Percentiles rank a stretch among this genome's conserved stretches.
Evolutionary conservation across 2,329 filamentous ascomycete genomes (phyloP).

Genomic region (Coniochaeta prunicola): DNA sequence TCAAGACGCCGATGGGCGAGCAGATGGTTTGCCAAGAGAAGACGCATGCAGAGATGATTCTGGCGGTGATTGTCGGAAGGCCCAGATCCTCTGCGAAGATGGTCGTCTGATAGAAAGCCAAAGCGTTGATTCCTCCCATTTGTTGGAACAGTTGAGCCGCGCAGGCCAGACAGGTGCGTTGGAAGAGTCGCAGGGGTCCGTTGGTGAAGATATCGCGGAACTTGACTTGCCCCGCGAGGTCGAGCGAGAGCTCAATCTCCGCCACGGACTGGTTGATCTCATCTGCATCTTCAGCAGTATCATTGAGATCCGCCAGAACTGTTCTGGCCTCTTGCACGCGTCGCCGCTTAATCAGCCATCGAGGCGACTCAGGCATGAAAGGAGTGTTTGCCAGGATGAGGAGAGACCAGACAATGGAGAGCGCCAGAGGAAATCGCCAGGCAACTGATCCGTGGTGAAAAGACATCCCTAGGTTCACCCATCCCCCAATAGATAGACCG

Average conservation of each 20-base stretch:
- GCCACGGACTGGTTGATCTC: slow-evolving; percentile 8
- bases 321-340: slow-evolving; percentile 7
- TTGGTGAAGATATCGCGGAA: slow-evolving; percentile 4
- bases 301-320: slow-evolving; percentile 10
- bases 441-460: slow-evolving; percentile 11
- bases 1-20: slow-evolving; percentile 4
- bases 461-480: slow-evolving; percentile 12
- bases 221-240: slow-evolving; percentile 4
- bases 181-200: background rate
- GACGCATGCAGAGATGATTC: slow-evolving; percentile 7
- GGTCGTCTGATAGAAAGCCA: slow-evolving; percentile 6
- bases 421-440: slow-evolving; percentile 9
- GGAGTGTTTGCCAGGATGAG: slow-evolving; percentile 7
- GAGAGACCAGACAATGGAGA: slow-evolving; percentile 7
- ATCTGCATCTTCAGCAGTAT: slow-evolving; percentile 3
- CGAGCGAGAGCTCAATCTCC: slow-evolving; percentile 11
- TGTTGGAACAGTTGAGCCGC: background rate
- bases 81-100: slow-evolving; percentile 6
- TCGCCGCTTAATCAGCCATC: slow-evolving; percentile 10
- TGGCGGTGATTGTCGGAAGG: slow-evolving; percentile 2
- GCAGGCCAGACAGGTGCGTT: background rate
- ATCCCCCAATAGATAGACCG: slow-evolving; percentile 3
- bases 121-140: slow-evolving; percentile 6
- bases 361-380: slow-evolving; percentile 11
- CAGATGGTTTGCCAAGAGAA: slow-evolving; percentile 8